A percentile compares a stretch with the other conserved stretches of the same genome.
Conservation (phyloP, 1,284 basidiomycete species). For the Ceratobasidium sp. region DNA sequence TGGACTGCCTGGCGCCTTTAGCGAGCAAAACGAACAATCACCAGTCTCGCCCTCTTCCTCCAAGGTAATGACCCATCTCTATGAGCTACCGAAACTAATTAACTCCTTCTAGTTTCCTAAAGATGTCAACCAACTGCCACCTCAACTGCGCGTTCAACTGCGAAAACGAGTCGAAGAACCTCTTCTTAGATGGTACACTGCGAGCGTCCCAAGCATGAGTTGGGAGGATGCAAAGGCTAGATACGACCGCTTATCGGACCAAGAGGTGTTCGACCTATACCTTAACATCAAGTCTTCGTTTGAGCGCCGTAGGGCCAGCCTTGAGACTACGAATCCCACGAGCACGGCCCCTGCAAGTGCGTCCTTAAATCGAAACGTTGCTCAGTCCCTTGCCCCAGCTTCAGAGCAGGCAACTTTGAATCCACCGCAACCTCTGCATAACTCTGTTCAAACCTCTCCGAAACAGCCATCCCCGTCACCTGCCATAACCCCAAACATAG, state of each 20-base stretch:
- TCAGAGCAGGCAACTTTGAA: background rate
- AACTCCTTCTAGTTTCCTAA: background rate
- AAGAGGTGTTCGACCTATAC: conserved; percentile 12
- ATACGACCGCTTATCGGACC: conserved; percentile 16
- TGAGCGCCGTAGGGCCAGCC: background rate
- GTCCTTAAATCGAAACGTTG: background rate
- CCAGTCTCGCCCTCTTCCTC: background rate
- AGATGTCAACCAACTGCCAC: background rate
- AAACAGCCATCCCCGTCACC: conserved; percentile 2
- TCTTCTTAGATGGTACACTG: conserved; percentile 1
- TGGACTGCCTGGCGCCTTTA: background rate
- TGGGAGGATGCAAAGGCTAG: conserved; percentile 5
- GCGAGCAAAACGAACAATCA: background rate
- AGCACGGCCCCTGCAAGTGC: background rate
- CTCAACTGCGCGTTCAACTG: conserved; percentile 4
- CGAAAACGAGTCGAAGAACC: conserved; percentile 11
- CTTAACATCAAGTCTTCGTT: background rate
- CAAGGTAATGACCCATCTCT: background rate
- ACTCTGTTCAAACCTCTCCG: background rate
- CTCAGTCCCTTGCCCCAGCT: background rate
- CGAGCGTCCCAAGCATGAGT: conserved; percentile 8
- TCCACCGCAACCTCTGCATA: background rate
- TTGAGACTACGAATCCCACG: background rate
- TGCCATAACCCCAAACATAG: background rate
- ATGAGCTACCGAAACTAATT: background rate